phyloP scores from a whole-genome alignment of 306 rosid genomes.

The Castanea crenata region DNA sequence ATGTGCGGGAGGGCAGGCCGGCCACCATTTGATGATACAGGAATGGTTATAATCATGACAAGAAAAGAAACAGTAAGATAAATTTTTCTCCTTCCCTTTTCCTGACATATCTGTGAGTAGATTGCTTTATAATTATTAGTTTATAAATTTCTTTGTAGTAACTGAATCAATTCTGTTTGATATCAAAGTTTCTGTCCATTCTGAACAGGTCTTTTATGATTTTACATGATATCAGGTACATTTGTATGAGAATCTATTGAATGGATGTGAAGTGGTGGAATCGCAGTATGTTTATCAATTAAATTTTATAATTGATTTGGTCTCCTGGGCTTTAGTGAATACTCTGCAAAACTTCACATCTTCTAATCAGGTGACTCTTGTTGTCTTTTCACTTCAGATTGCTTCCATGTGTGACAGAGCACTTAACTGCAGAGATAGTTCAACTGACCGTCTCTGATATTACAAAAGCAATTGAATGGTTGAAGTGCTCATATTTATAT shows the following conservation, averaged over 20 bases:
- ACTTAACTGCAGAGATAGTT: slow-evolving; percentile 94
- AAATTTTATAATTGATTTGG: slow-evolving; percentile 10
- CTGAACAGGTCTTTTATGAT: slow-evolving; percentile 15
- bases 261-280: slow-evolving; percentile 94
- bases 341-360: slow-evolving; percentile 12
- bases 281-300: slow-evolving; percentile 68
- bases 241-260: slow-evolving; percentile 88
- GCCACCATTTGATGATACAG: slow-evolving; percentile 97
- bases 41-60: slow-evolving; percentile 97
- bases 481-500: slow-evolving; percentile 82
- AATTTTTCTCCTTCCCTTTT: slow-evolving; percentile 3
- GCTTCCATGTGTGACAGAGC: slow-evolving; percentile 88
- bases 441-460: slow-evolving; percentile 87
- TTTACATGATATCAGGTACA: slow-evolving; percentile 62
- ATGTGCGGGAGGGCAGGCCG: slow-evolving; percentile 99
- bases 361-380: slow-evolving; percentile 24
- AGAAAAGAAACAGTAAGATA: slow-evolving; percentile 84
- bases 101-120: slow-evolving; percentile 5
- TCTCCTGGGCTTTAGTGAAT: slow-evolving; percentile 13
- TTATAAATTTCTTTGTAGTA: neutral
- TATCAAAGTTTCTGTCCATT: neutral
- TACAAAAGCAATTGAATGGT: slow-evolving; percentile 93
- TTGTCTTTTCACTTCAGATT: slow-evolving; percentile 46
- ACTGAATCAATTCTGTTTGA: neutral
- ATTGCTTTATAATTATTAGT: neutral